Evolutionary conservation across 768 basidiomycete species (phyloP), one percentile per base, ranked within the genome.

Genomic region (Trametes punicea): DNA sequence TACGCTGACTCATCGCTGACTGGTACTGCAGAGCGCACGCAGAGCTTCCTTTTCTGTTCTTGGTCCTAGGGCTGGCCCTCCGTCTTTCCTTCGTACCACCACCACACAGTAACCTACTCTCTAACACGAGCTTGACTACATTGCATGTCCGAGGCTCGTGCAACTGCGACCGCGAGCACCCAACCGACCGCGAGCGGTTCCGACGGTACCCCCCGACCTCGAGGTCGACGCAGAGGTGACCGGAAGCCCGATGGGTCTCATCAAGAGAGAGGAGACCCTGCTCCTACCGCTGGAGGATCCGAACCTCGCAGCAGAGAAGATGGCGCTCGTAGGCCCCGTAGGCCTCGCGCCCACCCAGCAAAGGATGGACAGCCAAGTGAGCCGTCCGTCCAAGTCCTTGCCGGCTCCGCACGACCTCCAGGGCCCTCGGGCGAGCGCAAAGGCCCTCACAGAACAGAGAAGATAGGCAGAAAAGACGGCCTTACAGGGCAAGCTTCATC

Each of bases 251-350:
- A 13, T 6, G 20, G 34, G 31, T n/a, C 42, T 33, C 25, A 16
- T 25, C 46, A 49, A 41, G 51, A 47, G 33, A 36, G 46, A 16
- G 36, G n/a, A 8, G 33, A 47, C 29, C 23, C 29, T 10, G n/a
- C 46, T 20, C 15, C 13, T 5, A 6, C 46, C 13, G 25, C 10
- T 15, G 45, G 2, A 44, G 46, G 40, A 13, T n/a, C 27, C 15
- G 51, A 51, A 3, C 2, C 44, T 16, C 25, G 29, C 21, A 31
- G 36, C 18, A 31, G 40, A 41, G 42, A 29, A 50, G 44, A 55
- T 10, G 49, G 58, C 49, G 58, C 58, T 50, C 44, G 58, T 16
- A 60, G 53, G 58, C 58, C 49, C 18, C 48, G 39, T 15, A 60
- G 29, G 58, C 58, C 58, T 60, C 58, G 58, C 58, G 53, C 49